phyloP scores from a whole-genome alignment of 1,284 basidiomycete genomes.

The Phenoliferia sp. region DNA sequence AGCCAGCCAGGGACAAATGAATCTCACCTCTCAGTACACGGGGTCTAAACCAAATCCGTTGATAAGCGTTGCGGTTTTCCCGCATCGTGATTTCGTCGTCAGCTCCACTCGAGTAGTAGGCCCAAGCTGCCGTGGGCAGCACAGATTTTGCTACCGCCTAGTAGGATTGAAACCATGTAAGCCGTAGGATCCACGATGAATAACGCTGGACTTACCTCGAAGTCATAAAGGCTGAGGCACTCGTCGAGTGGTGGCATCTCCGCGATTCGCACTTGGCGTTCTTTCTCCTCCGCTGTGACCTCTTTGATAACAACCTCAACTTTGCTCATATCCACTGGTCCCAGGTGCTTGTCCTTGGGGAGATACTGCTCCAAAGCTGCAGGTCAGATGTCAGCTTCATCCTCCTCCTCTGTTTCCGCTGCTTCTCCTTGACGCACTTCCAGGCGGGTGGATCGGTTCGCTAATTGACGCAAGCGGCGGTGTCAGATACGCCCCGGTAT shows the following conservation, averaged over 20 bases:
- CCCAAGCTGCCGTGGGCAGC: conserved; percentile 78
- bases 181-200: not conserved
- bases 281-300: conserved; percentile 59
- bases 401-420: no score
- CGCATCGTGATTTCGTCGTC: conserved; percentile 47
- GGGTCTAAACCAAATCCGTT: conserved; percentile 84
- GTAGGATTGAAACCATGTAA: not conserved
- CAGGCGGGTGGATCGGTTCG: conserved; percentile 68
- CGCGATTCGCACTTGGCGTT: conserved; percentile 45
- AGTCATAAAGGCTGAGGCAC: conserved; percentile 83
- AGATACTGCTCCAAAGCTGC: conserved; percentile 78
- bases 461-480: conserved; percentile 41
- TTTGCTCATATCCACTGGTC: conserved; percentile 61
- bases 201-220: conserved; percentile 57
- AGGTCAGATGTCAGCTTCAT: no score
- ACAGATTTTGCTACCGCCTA: conserved; percentile 66
- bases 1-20: no score
- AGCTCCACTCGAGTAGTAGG: conserved; percentile 62
- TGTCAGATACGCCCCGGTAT: not conserved
- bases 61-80: conserved; percentile 83
- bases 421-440: no score
- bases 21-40: conserved; percentile 66
- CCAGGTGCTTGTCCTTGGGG: conserved; percentile 68
- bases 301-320: conserved; percentile 49
- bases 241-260: conserved; percentile 65